Evolutionary conservation across 805 yeast genomes (phyloP).

Genomic region (Ogataea corticis): DNA sequence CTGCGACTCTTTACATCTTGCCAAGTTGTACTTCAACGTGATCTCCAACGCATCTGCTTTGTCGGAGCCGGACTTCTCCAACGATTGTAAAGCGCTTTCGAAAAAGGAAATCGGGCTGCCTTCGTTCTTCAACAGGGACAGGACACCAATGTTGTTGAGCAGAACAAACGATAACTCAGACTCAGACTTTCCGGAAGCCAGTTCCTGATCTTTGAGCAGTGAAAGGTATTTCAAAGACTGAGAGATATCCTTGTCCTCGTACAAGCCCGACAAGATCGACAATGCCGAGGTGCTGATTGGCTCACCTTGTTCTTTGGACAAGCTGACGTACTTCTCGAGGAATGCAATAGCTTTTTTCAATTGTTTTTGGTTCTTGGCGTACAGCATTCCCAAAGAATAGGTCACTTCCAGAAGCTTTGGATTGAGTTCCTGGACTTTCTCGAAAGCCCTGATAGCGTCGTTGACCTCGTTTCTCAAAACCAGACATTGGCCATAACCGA

Average conservation of each 20-base stretch:
- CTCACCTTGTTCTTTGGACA: constrained; percentile 59
- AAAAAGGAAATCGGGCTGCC: constrained; percentile 57
- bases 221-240: constrained; percentile 62
- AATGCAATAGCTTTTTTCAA: constrained; percentile 55
- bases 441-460: constrained; percentile 86
- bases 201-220: constrained; percentile 48
- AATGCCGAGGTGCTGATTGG: constrained; percentile 64
- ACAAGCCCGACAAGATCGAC: constrained; percentile 65
- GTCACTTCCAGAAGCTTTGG: constrained; percentile 73
- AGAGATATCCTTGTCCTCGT: constrained; percentile 65
- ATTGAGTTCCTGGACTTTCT: constrained; percentile 62
- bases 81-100: constrained; percentile 40
- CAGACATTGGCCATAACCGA: constrained; percentile 87
- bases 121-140: constrained; percentile 58
- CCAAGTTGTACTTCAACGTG: constrained; percentile 69
- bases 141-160: constrained; percentile 82
- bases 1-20: constrained; percentile 55
- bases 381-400: constrained; percentile 73
- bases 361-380: constrained; percentile 46
- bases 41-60: constrained; percentile 33
- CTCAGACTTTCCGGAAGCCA: constrained; percentile 35
- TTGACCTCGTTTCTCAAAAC: constrained; percentile 69
- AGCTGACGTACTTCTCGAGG: constrained; percentile 69
- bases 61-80: constrained; percentile 27
- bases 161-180: constrained; percentile 59